Evolutionary conservation across 306 rosid genomes (phyloP).

Genomic region (Acacia acuminata): DNA sequence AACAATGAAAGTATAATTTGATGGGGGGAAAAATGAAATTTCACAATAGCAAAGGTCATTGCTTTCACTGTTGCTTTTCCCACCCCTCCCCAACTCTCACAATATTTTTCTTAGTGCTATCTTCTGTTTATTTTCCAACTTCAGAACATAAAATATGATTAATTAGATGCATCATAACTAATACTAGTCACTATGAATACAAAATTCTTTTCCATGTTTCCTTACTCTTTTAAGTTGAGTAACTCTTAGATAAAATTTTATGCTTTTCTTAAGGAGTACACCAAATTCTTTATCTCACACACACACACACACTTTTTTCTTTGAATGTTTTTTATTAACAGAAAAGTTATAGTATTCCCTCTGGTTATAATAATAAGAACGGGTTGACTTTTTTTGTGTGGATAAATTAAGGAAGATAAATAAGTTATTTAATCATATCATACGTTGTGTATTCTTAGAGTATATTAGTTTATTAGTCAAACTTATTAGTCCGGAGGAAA

Average conservation of each 20-base stretch:
- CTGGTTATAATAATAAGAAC: too few species aligned
- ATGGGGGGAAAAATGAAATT: background rate
- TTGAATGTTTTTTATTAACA: background rate
- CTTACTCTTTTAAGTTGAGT: constrained; percentile 8
- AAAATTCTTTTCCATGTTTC: background rate
- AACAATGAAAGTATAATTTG: background rate
- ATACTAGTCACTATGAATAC: background rate
- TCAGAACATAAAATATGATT: background rate
- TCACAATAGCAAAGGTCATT: constrained; percentile 13
- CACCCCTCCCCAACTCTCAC: background rate
- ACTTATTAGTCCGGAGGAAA: too few species aligned
- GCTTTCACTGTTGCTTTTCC: constrained; percentile 34
- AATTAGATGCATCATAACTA: background rate
- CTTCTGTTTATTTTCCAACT: constrained; percentile 5
- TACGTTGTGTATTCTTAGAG: too few species aligned
- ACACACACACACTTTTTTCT: background rate
- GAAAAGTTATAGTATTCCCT: background rate
- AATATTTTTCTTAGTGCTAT: background rate
- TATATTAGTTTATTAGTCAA: too few species aligned
- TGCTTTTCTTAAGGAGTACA: constrained; percentile 10
- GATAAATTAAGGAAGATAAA: too few species aligned
- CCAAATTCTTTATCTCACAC: background rate
- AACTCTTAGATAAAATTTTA: background rate
- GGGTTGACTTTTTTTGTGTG: too few species aligned
- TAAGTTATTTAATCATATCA: too few species aligned